phyloP scores from a whole-genome alignment of 2,329 filamentous ascomycete genomes.

The Colletotrichum lentis region DNA sequence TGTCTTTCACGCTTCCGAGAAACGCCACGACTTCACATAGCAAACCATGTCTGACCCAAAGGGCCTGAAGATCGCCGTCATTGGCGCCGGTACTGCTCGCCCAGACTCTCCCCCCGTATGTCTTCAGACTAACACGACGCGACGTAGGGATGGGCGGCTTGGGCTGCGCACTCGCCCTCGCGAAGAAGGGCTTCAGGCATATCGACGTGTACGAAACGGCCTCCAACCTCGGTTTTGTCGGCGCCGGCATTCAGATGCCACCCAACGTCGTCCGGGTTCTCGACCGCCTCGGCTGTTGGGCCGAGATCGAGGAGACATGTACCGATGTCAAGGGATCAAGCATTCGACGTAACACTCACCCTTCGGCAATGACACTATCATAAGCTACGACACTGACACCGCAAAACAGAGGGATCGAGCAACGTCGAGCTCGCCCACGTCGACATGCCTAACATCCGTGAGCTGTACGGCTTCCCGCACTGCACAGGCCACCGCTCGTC shows the following conservation, averaged over 20 bases:
- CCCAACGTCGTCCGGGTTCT: slow-evolving; percentile 84
- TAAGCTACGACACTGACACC: slow-evolving; percentile 14
- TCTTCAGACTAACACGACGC: slow-evolving; percentile 8
- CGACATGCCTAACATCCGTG: slow-evolving; percentile 70
- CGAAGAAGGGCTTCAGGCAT: slow-evolving; percentile 77
- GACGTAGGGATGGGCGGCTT: slow-evolving; percentile 78
- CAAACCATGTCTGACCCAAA: slow-evolving; percentile 45
- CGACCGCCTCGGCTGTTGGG: slow-evolving; percentile 76
- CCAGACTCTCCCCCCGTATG: not conserved
- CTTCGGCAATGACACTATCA: too few species aligned
- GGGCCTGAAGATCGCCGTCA: slow-evolving; percentile 54
- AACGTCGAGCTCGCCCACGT: slow-evolving; percentile 76
- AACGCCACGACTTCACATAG: not conserved
- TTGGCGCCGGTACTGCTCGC: slow-evolving; percentile 56
- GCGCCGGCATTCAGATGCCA: slow-evolving; percentile 84
- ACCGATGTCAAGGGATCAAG: slow-evolving; percentile 76
- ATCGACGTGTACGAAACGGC: slow-evolving; percentile 80
- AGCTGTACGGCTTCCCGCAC: slow-evolving; percentile 77
- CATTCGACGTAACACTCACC: slow-evolving; percentile 64
- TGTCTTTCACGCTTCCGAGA: slow-evolving; percentile 9
- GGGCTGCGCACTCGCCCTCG: slow-evolving; percentile 74
- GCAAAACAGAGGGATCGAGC: slow-evolving; percentile 66
- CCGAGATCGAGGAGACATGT: slow-evolving; percentile 73
- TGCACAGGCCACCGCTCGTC: slow-evolving; percentile 82
- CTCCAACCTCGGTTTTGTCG: slow-evolving; percentile 78